phyloP scores from a whole-genome alignment of 257 asterid genomes.

The Coffea eugenioides region DNA sequence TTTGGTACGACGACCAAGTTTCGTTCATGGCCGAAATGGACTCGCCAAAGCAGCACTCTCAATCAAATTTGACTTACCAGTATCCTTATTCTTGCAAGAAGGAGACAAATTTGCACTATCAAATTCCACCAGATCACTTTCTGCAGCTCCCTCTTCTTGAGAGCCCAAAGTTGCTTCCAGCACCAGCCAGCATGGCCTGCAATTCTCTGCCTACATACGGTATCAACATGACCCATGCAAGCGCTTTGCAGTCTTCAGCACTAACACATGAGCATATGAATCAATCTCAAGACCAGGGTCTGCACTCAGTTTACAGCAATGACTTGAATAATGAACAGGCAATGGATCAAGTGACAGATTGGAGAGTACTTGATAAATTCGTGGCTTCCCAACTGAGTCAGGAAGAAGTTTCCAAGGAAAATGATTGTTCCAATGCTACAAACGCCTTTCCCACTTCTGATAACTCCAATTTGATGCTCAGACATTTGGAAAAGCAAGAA shows the following conservation, averaged over 20 bases:
- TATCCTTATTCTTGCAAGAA: conserved; percentile 50
- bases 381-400: conserved; percentile 92
- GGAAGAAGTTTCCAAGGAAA: conserved; percentile 44
- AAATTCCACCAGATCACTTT: conserved; percentile 36
- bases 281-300: conserved; percentile 33
- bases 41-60: conserved; percentile 48
- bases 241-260: conserved; percentile 22
- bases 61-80: conserved; percentile 23
- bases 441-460: conserved; percentile 25
- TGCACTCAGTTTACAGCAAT: conserved; percentile 27
- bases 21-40: conserved; percentile 67
- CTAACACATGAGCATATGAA: conserved; percentile 21
- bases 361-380: conserved; percentile 83
- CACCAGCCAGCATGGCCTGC: conserved; percentile 24
- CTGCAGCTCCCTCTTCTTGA: conserved; percentile 68
- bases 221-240: conserved; percentile 21
- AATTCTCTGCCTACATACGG: conserved; percentile 26
- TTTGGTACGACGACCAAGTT: conserved; percentile 83
- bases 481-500: conserved; percentile 37
- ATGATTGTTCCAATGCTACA: conserved; percentile 25
- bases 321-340: conserved; percentile 13
- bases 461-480: conserved; percentile 29
- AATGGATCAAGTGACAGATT: conserved; percentile 55
- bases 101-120: conserved; percentile 48
- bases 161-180: conserved; percentile 42